Evolutionary conservation across 257 asterid species (phyloP).

Genomic region (Voacanga thouarsii): DNA sequence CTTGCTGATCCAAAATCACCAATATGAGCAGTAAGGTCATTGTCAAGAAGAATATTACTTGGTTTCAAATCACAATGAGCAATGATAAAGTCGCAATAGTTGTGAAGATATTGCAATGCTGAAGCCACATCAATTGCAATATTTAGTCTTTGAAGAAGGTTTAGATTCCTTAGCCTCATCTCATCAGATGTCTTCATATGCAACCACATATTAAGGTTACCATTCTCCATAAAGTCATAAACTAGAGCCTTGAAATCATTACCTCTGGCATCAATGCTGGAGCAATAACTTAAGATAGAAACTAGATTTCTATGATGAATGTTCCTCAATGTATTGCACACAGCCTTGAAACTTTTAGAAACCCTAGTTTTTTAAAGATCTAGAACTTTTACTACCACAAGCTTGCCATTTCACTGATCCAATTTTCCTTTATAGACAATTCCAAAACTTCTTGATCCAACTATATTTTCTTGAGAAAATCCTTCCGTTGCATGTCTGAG

Average conservation of each 20-base stretch:
- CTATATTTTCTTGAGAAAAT: conserved; percentile 24
- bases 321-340: conserved; percentile 23
- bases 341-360: conserved; percentile 26
- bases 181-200: background rate
- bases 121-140: too few species aligned
- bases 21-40: conserved; percentile 10
- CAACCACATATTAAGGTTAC: conserved; percentile 34
- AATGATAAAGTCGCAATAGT: conserved; percentile 15
- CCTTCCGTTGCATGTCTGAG: conserved; percentile 26
- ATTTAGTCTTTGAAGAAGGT: background rate
- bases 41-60: conserved; percentile 30
- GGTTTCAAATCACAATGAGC: conserved; percentile 40
- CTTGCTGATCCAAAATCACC: too few species aligned
- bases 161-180: background rate
- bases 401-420: background rate
- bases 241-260: conserved; percentile 32
- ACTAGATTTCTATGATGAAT: conserved; percentile 30
- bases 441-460: conserved; percentile 32
- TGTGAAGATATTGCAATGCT: conserved; percentile 24
- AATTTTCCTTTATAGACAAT: conserved; percentile 20
- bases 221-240: conserved; percentile 25
- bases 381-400: conserved; percentile 34
- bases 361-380: conserved; percentile 21
- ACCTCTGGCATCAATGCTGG: conserved; percentile 26
- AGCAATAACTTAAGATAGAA: conserved; percentile 25